Conservation (phyloP, 805 yeast species). For the Teunomyces barrocoloradensis region DNA sequence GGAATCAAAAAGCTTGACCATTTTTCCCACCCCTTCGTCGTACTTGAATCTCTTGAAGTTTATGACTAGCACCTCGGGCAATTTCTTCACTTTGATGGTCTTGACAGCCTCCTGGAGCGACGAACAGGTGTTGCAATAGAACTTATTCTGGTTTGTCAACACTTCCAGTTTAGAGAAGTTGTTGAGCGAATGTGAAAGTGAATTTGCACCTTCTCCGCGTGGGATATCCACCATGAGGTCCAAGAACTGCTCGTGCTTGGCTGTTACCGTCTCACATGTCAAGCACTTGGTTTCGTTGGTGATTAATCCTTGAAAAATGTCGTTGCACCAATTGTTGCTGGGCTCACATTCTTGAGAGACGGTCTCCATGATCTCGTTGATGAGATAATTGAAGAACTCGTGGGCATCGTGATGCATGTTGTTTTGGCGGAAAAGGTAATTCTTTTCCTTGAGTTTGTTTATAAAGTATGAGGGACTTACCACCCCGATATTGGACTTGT, state of each 20-base stretch:
- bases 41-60: conserved; percentile 93
- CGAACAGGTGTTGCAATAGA: conserved; percentile 87
- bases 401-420: conserved; percentile 98
- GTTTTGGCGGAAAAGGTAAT: conserved; percentile 78
- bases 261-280: conserved; percentile 78
- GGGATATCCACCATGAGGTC: conserved; percentile 86
- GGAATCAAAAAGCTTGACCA: conserved; percentile 83
- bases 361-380: conserved; percentile 66
- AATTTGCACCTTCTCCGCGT: conserved; percentile 52
- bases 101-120: conserved; percentile 93
- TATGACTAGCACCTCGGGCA: conserved; percentile 77
- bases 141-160: conserved; percentile 83
- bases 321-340: conserved; percentile 53
- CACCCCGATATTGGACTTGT: conserved; percentile 67
- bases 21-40: conserved; percentile 74
- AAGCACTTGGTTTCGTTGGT: conserved; percentile 88
- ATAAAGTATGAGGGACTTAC: conserved; percentile 79
- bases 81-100: conserved; percentile 70
- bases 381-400: conserved; percentile 84
- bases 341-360: conserved; percentile 40
- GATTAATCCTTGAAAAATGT: conserved; percentile 77
- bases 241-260: conserved; percentile 80
- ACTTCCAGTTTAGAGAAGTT: conserved; percentile 86
- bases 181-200: conserved; percentile 72
- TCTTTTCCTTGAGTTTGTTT: conserved; percentile 73